phyloP scores from a whole-genome alignment of 1,284 basidiomycete genomes.

The Apiotrichum veenhuisii region DNA sequence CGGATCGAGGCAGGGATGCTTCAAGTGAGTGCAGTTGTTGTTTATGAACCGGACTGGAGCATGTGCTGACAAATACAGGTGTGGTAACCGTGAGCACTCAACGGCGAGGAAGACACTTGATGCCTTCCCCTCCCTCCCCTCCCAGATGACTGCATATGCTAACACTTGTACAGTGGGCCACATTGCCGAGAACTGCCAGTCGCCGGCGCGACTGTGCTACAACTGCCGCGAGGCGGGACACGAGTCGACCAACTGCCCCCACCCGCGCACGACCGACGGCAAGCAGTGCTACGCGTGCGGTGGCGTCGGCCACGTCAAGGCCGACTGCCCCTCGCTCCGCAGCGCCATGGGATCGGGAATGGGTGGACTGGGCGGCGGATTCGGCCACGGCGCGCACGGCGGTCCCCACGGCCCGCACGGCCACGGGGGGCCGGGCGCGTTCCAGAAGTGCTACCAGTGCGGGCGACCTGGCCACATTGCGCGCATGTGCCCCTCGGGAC shows the following conservation, averaged over 20 bases:
- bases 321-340: constrained; percentile 80
- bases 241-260: constrained; percentile 80
- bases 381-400: constrained; percentile 52
- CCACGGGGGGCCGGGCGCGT: neutral
- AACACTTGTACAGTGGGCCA: constrained; percentile 62
- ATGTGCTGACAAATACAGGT: constrained; percentile 1
- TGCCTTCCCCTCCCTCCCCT: neutral
- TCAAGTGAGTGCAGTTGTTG: constrained; percentile 34
- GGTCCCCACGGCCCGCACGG: constrained; percentile 48
- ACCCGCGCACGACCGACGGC: constrained; percentile 67
- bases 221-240: constrained; percentile 87
- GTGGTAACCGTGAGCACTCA: constrained; percentile 7
- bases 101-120: too few species aligned
- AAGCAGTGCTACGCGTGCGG: constrained; percentile 79
- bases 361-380: neutral
- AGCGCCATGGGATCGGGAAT: constrained; percentile 50
- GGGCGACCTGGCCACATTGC: constrained; percentile 45
- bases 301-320: constrained; percentile 60
- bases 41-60: neutral
- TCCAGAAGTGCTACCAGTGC: constrained; percentile 68
- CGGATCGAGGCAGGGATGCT: constrained; percentile 47
- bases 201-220: constrained; percentile 81
- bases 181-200: constrained; percentile 83
- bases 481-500: constrained; percentile 29
- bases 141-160: neutral